Evolutionary conservation across 2,329 filamentous ascomycete species (phyloP), one percentile per base, ranked within the genome.

Genomic region (Xylariaceae sp.): DNA sequence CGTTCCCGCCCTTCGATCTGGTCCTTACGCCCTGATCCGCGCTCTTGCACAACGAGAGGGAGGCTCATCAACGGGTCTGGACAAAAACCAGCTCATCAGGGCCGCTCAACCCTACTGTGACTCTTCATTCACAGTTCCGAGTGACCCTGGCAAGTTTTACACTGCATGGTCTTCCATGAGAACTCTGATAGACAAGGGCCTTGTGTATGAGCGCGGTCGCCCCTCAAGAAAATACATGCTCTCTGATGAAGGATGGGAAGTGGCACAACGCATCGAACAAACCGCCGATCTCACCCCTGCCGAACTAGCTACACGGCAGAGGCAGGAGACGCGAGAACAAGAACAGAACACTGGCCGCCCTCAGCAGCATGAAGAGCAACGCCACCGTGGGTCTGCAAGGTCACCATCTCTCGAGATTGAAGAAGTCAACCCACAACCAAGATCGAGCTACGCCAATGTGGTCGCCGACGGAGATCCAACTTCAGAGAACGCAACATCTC

Each of bases 161-260:
- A 92, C 87, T 0, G 88, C 88, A 0, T 93, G 87, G 87, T 85
- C 79, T 57, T 89, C 86, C 2, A 90, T 92, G 76, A 88, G 87
- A 60, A 88, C 84, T 0, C 67, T 93, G 23, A 55, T 83, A 5
- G 74, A 81, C 43, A 89, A 91, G 60, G 85, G 89, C 46, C 68
- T 91, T 3, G 85, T 91, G 0, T 83, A 82, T 45, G 83, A 86
- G 54, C 80, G 80, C 42, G 84, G 86, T 0, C 74, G 84, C 14
- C 86, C 86, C 0, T 64, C 81, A 16, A 77, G 81, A 48, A 80
- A 76, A 53, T 93, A 90, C 59, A 72, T 74, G 2, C 67, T 93
- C 27, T 88, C 86, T 0, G 86, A 91, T 23, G 84, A 88, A 48
- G 88, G 88, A 3, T 87, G 85, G 83, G 84, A 88, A 40, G 80